Conservation (phyloP, 805 yeast genomes). For the Ogataea populi-albae region DNA sequence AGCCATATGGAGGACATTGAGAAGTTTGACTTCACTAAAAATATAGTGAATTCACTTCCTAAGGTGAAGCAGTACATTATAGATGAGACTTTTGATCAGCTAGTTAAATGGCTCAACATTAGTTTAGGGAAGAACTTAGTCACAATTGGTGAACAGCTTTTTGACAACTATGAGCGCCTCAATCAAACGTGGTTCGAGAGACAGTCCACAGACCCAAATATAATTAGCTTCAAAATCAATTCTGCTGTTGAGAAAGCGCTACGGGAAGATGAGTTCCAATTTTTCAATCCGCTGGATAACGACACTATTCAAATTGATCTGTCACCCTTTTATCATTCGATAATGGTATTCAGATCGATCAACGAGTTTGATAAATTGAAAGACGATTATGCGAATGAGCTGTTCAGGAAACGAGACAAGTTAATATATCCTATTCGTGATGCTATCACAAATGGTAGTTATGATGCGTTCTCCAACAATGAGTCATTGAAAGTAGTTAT, state of each 20-base stretch:
- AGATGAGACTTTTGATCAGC: constrained; percentile 65
- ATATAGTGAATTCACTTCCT: constrained; percentile 75
- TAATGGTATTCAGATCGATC: constrained; percentile 74
- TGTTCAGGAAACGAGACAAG: constrained; percentile 66
- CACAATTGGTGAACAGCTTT: constrained; percentile 55
- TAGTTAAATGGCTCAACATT: constrained; percentile 62
- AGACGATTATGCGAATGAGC: constrained; percentile 64
- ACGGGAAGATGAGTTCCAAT: constrained; percentile 45
- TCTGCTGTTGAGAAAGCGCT: constrained; percentile 82
- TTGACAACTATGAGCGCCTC: constrained; percentile 52
- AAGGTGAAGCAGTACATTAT: constrained; percentile 67
- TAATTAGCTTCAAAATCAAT: constrained; percentile 65
- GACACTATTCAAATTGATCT: constrained; percentile 51
- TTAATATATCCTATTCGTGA: constrained; percentile 61
- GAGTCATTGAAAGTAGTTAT: constrained; percentile 55
- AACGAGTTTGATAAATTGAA: constrained; percentile 61
- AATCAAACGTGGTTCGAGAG: constrained; percentile 57
- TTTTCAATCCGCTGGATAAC: constrained; percentile 48
- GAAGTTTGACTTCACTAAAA: constrained; percentile 69
- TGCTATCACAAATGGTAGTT: constrained; percentile 32
- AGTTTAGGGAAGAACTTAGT: constrained; percentile 59
- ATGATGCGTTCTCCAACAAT: constrained; percentile 32
- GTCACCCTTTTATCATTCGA: constrained; percentile 77
- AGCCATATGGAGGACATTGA: constrained; percentile 63
- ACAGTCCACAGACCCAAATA: constrained; percentile 42